A percentile compares a stretch with the other conserved stretches of the same genome.
Conservation (phyloP, 768 basidiomycete species). For the Termitomyces titanicus region DNA sequence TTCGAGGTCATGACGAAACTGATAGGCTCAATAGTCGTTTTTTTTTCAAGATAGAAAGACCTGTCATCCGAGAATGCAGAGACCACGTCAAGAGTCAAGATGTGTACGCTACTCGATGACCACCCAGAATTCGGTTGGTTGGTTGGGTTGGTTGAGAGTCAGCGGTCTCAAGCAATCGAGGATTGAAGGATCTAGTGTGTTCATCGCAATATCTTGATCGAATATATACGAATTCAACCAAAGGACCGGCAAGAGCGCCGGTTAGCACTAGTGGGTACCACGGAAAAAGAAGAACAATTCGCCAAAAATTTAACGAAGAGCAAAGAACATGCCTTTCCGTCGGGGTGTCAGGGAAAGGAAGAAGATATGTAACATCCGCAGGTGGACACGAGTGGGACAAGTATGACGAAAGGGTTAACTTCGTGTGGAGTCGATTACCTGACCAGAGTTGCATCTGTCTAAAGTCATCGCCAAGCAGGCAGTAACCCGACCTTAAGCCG, state of each 20-base stretch:
- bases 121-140: too few relatives aligned
- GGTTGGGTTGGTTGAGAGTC: too few relatives aligned
- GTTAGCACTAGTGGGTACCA: too few relatives aligned
- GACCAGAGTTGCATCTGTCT: not conserved
- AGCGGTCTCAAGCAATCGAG: too few relatives aligned
- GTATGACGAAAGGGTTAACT: not conserved
- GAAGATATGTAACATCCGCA: not conserved
- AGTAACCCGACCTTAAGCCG: not conserved
- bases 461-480: not conserved
- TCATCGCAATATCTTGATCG: not conserved
- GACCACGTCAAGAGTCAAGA: too few relatives aligned
- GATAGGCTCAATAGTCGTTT: not conserved
- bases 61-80: not conserved
- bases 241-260: too few relatives aligned
- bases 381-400: not conserved
- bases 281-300: too few relatives aligned
- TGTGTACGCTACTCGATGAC: too few relatives aligned
- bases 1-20: not conserved
- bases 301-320: not conserved
- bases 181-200: too few relatives aligned
- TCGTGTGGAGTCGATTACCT: not conserved
- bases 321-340: not conserved
- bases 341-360: not conserved
- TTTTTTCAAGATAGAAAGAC: not conserved
- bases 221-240: too few relatives aligned